Percentiles rank a stretch among this genome's conserved stretches.
Evolutionary conservation across 495 filamentous ascomycete species (phyloP).

Genomic region (Penicillium canariense): DNA sequence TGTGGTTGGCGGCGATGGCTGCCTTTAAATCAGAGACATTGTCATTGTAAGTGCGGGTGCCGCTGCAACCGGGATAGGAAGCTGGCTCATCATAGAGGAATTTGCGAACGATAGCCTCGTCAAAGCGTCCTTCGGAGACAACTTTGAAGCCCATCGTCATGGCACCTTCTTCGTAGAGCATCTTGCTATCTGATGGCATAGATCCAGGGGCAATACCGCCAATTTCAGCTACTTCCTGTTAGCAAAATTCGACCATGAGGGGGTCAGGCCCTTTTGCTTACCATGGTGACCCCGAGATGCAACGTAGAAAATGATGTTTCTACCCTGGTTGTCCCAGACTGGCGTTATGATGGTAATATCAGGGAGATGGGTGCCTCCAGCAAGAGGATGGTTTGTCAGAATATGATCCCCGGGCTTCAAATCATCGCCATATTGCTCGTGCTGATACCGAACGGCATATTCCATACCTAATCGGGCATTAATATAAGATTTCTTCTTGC

Average conservation of each 20-base stretch:
- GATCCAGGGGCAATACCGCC: slow-evolving; percentile 89
- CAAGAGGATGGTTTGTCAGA: slow-evolving; percentile 89
- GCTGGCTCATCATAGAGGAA: slow-evolving; percentile 78
- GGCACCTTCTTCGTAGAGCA: slow-evolving; percentile 88
- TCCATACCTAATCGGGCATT: slow-evolving; percentile 88
- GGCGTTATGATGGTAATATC: slow-evolving; percentile 91
- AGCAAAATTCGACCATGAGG: slow-evolving; percentile 54
- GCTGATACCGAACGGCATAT: slow-evolving; percentile 51
- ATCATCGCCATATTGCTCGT: slow-evolving; percentile 79
- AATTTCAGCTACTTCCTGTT: slow-evolving; percentile 74
- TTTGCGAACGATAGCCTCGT: slow-evolving; percentile 61
- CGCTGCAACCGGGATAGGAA: slow-evolving; percentile 76
- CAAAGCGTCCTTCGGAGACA: slow-evolving; percentile 77
- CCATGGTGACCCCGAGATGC: slow-evolving; percentile 84
- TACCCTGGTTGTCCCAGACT: slow-evolving; percentile 59
- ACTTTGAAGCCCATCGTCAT: slow-evolving; percentile 89
- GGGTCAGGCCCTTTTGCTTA: neutral
- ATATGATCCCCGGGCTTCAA: slow-evolving; percentile 86
- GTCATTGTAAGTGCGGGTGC: slow-evolving; percentile 79
- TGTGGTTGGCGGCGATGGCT: slow-evolving; percentile 88
- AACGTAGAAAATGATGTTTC: slow-evolving; percentile 75
- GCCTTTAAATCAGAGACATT: slow-evolving; percentile 94
- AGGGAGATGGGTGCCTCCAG: slow-evolving; percentile 79
- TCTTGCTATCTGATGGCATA: slow-evolving; percentile 89
- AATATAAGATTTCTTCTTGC: slow-evolving; percentile 86